Percentiles rank a stretch among this genome's conserved stretches.
phyloP scores from a whole-genome alignment of 2,329 filamentous ascomycete species.

The Stenocarpella maydis region DNA sequence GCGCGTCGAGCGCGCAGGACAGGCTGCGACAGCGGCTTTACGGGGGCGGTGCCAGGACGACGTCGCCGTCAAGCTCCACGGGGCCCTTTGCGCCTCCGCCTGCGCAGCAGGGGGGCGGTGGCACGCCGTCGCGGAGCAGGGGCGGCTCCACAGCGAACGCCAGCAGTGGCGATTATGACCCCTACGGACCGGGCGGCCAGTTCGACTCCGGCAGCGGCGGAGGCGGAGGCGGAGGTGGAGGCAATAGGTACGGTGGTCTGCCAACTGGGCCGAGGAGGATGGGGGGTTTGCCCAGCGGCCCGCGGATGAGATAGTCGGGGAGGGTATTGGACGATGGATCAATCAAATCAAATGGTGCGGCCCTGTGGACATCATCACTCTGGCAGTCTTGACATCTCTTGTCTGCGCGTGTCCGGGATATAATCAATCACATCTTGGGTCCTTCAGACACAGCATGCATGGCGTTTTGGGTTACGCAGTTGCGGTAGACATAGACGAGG shows the following conservation, averaged over 20 bases:
- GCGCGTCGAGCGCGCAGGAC: constrained; percentile 74
- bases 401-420: background rate
- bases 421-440: constrained; percentile 7
- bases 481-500: constrained; percentile 7
- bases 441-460: constrained; percentile 19
- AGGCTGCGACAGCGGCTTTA: constrained; percentile 81
- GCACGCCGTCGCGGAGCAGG: constrained; percentile 34
- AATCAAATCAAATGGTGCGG: background rate
- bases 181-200: constrained; percentile 55
- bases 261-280: constrained; percentile 54
- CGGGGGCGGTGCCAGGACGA: constrained; percentile 64
- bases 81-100: constrained; percentile 59
- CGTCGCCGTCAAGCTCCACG: constrained; percentile 56
- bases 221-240: constrained; percentile 45
- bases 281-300: constrained; percentile 46
- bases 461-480: constrained; percentile 22
- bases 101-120: constrained; percentile 39
- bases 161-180: constrained; percentile 51
- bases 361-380: constrained; percentile 16
- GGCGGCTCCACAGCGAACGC: constrained; percentile 36
- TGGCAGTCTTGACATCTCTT: constrained; percentile 22
- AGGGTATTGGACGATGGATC: background rate
- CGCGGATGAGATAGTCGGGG: constrained; percentile 49
- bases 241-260: constrained; percentile 50
- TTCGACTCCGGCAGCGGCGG: constrained; percentile 50